These are phyloP conservation scores for Vitis labrusca DNA, from an alignment of 164 flowering plant genomes.

Conservation along the genomic window DNA sequence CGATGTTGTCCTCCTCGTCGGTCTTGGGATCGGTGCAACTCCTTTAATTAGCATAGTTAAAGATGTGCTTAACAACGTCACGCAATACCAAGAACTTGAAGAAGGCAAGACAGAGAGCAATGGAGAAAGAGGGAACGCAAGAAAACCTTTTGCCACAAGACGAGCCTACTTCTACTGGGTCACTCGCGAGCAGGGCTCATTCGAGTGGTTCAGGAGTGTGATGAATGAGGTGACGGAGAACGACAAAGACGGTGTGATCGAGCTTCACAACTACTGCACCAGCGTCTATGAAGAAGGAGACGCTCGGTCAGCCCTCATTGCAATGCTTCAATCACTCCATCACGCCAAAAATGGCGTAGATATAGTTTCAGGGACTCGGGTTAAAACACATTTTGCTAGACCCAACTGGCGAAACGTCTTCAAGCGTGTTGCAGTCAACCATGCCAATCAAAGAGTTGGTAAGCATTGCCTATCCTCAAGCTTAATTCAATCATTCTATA, in stretches of 20 bases:
- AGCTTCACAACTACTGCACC: constrained; percentile 68
- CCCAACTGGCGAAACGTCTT: constrained; percentile 63
- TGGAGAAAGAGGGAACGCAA: not conserved
- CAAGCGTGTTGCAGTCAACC: constrained; percentile 48
- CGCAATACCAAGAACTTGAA: constrained; percentile 28
- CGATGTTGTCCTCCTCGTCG: constrained; percentile 58
- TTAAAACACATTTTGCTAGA: constrained; percentile 61
- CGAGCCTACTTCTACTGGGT: constrained; percentile 78
- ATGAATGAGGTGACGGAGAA: constrained; percentile 65
- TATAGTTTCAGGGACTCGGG: constrained; percentile 55
- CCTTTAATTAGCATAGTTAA: constrained; percentile 56
- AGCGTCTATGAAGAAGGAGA: constrained; percentile 80
- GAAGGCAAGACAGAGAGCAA: constrained; percentile 19
- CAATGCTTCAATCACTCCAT: constrained; percentile 63
- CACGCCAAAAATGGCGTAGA: constrained; percentile 68
- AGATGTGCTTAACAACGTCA: constrained; percentile 51
- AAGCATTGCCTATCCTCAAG: constrained; percentile 9
- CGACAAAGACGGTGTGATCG: constrained; percentile 44
- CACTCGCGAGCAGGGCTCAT: constrained; percentile 67
- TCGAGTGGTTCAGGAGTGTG: constrained; percentile 66
- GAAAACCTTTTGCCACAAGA: constrained; percentile 26
- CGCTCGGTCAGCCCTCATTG: constrained; percentile 63
- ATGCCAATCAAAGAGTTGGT: constrained; percentile 49
- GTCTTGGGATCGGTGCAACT: constrained; percentile 62
- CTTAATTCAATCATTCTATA: no score